These are phyloP conservation scores for Endocladia muricata DNA, from an alignment of 31 red algal species.

Conservation along the genomic window DNA sequence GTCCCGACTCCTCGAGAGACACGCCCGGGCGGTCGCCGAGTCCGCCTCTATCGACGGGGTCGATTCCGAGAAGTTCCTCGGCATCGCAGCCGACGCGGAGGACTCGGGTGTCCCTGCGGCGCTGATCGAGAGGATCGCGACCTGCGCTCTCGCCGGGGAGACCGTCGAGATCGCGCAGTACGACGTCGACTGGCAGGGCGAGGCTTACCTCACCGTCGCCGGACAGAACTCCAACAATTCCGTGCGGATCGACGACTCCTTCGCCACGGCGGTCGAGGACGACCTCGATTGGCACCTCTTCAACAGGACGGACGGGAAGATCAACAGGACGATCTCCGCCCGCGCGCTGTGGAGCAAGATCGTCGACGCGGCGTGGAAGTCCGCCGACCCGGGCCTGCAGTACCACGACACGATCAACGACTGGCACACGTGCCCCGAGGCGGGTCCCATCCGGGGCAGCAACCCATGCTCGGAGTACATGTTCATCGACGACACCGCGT, in stretches of 20 bases:
- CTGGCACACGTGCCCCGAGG: constrained; percentile 1
- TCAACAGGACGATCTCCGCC: background rate
- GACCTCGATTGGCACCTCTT: background rate
- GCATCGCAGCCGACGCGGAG: background rate
- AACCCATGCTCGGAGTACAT: constrained; percentile 8
- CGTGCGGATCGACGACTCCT: background rate
- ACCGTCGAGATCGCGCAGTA: background rate
- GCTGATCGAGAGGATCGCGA: background rate
- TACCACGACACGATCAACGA: constrained; percentile 9
- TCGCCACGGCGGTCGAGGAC: background rate
- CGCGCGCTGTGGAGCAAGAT: background rate
- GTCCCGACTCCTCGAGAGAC: background rate
- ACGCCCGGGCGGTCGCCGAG: background rate
- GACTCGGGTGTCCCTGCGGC: background rate
- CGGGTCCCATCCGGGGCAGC: background rate
- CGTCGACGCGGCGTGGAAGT: constrained; percentile 9
- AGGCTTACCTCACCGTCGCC: background rate
- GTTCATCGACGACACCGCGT: constrained; percentile 2
- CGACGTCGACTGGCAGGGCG: background rate
- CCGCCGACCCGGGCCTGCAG: constrained; percentile 3
- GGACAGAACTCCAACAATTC: constrained; percentile 11
- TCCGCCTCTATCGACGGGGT: too few species aligned
- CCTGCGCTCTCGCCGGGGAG: constrained; percentile 1
- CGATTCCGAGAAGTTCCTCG: background rate
- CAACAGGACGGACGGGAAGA: background rate